Conservation (phyloP, 441 rosid genomes). For the Pelargonium exstipulatum region DNA sequence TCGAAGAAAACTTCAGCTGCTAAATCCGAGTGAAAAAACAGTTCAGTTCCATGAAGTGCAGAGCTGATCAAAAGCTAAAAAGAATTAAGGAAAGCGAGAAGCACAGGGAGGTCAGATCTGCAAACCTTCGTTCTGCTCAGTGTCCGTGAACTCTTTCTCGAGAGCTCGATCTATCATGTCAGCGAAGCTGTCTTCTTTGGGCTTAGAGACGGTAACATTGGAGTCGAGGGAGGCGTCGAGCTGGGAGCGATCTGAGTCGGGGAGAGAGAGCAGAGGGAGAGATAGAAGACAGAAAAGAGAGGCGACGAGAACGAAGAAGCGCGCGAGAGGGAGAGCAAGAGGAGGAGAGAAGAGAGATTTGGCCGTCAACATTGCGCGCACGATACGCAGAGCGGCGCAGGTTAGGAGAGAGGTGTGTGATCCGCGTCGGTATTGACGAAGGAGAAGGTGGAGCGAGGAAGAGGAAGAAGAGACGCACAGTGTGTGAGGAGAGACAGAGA, state of each 20-base stretch:
- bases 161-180: slow-evolving; percentile 51
- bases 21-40: no score
- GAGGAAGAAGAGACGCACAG: no score
- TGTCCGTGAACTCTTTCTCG: slow-evolving; percentile 46
- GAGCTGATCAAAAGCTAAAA: not conserved
- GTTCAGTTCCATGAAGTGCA: no score
- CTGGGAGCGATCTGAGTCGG: slow-evolving; percentile 33
- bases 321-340: not conserved
- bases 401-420: not conserved
- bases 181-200: slow-evolving; percentile 39
- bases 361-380: slow-evolving; percentile 5
- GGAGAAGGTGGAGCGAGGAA: no score
- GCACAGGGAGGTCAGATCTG: not conserved
- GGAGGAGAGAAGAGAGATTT: slow-evolving; percentile 7
- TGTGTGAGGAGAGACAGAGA: no score
- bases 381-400: slow-evolving; percentile 20
- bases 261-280: slow-evolving; percentile 25
- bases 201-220: slow-evolving; percentile 32
- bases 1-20: not conserved
- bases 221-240: slow-evolving; percentile 25
- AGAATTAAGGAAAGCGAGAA: not conserved
- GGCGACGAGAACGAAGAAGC: slow-evolving; percentile 14
- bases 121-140: slow-evolving; percentile 40
- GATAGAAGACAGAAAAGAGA: slow-evolving; percentile 20
- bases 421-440: no score